phyloP scores from a whole-genome alignment of 768 basidiomycete genomes.

The Strobilomyces dryophilus region DNA sequence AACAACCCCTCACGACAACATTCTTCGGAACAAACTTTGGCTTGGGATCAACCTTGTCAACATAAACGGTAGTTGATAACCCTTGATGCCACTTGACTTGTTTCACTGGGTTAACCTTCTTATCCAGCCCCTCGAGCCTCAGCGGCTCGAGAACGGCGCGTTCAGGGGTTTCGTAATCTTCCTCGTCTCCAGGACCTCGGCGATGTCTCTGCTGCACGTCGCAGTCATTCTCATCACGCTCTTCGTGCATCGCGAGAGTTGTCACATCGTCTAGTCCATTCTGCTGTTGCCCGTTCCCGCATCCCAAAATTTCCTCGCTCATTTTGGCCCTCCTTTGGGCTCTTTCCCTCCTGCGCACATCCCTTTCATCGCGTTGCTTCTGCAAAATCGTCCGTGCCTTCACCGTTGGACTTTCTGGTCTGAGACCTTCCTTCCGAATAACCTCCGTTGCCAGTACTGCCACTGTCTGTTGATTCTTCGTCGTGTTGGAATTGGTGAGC shows the following conservation, averaged over 20 bases:
- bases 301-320: conserved; percentile 31
- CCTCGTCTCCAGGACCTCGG: conserved; percentile 76
- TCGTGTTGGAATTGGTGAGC: conserved; percentile 69
- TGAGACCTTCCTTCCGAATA: conserved; percentile 59
- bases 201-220: conserved; percentile 38
- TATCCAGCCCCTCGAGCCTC: conserved; percentile 33
- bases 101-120: conserved; percentile 36
- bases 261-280: conserved; percentile 5
- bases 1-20: conserved; percentile 54
- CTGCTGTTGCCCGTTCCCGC: conserved; percentile 31
- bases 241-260: conserved; percentile 1
- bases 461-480: conserved; percentile 64
- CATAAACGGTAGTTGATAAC: conserved; percentile 54
- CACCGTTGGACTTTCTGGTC: conserved; percentile 78
- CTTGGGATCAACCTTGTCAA: conserved; percentile 60
- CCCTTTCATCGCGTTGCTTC: conserved; percentile 62
- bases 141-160: conserved; percentile 37
- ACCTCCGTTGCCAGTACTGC: conserved; percentile 66
- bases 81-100: conserved; percentile 79
- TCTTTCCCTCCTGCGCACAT: conserved; percentile 49
- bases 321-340: conserved; percentile 57
- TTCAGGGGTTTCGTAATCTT: conserved; percentile 66
- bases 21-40: conserved; percentile 42
- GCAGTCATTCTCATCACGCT: conserved; percentile 25
- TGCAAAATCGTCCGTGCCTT: conserved; percentile 67